A percentile compares a stretch with the other conserved stretches of the same genome.
These are phyloP conservation scores for Aphanomyces cochlioides DNA, from an alignment of 352 stramenopile genomes.

Conservation along the genomic window DNA sequence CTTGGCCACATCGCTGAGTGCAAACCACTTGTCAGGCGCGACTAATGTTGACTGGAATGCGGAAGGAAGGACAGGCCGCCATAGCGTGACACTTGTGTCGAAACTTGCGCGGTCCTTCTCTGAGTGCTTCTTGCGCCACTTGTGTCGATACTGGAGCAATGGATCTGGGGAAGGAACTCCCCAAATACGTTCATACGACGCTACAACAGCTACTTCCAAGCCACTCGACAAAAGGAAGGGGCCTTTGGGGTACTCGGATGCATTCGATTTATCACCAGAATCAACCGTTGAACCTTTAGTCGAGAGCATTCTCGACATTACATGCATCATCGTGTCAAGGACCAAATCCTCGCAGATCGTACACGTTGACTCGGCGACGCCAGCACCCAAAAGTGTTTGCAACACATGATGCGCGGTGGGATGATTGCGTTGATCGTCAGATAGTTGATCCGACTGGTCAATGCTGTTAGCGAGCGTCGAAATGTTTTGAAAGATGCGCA, in stretches of 20 bases:
- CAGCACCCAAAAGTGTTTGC: constrained; percentile 32
- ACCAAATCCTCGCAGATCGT: constrained; percentile 59
- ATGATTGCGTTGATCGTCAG: constrained; percentile 4
- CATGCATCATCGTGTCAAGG: constrained; percentile 74
- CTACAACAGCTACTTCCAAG: constrained; percentile 65
- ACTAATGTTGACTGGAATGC: constrained; percentile 38
- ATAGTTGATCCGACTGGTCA: constrained; percentile 28
- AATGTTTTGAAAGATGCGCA: constrained; percentile 51
- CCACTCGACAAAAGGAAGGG: constrained; percentile 63
- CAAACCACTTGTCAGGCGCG: constrained; percentile 52
- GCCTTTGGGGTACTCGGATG: constrained; percentile 63
- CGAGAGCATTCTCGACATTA: constrained; percentile 63
- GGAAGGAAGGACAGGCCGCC: constrained; percentile 52
- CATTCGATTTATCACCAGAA: constrained; percentile 52
- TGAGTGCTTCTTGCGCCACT: constrained; percentile 61
- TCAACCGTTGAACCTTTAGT: constrained; percentile 30
- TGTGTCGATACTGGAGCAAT: constrained; percentile 71
- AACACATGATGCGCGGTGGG: constrained; percentile 32
- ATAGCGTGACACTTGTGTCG: constrained; percentile 67
- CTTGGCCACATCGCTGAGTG: constrained; percentile 65
- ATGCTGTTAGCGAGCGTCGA: constrained; percentile 53
- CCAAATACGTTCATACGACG: constrained; percentile 79
- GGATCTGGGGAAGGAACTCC: constrained; percentile 75
- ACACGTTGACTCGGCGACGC: constrained; percentile 20
- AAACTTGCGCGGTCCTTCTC: constrained; percentile 41